Base-by-base conservation (phyloP, 1,284 basidiomycete genomes). In the Sphagnurus paluster region DNA sequence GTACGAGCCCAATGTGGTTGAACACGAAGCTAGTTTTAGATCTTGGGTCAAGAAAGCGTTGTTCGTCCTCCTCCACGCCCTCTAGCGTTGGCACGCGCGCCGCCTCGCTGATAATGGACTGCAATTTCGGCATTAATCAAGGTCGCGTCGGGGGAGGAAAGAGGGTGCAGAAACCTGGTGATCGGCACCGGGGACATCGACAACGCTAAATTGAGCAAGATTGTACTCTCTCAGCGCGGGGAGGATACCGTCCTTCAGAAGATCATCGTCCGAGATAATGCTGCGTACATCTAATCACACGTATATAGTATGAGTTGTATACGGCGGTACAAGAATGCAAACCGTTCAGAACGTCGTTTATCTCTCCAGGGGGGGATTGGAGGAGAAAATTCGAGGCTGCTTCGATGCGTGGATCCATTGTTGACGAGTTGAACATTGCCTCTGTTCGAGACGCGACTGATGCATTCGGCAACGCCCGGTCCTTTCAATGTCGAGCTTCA, bases 301-400 rank as follows among this genome's bases (percentile, higher is more conserved):
- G 44, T 39, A 32, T 48, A 46, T 32, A 34, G 50, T 44, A 46
- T 26, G 25, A 36, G 42, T 33, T 41, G 36, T 45, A 33, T 44
- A 44, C 36, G 11, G 37, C 36, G 40, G 16, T 29, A 25, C 17
- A 13, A 30, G 26, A 37, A 51, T 36, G 56, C 69, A 57, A 53
- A 90, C 90, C 92, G 61, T 91, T 93, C 49, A 96, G 77, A 20
- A 96, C 92, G 70, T 96, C 93, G 64, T 95, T 96, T 58, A 96
- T 93, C 71, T 98, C 90, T 43, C 94, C 94, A 0, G 94, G 94
- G 10, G 94, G 94, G 1, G 90, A 84, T 65, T 96, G 93, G 1
- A 91, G 76, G 25, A 98, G 74, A 59, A 97, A 92, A 41, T 73
- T 73, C 13, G 87, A 84, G 6, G 89, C 93, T 9, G 78, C 76